Evolutionary conservation across 306 rosid species (phyloP), one percentile per base, ranked within the genome.

Genomic region (Morella rubra): DNA sequence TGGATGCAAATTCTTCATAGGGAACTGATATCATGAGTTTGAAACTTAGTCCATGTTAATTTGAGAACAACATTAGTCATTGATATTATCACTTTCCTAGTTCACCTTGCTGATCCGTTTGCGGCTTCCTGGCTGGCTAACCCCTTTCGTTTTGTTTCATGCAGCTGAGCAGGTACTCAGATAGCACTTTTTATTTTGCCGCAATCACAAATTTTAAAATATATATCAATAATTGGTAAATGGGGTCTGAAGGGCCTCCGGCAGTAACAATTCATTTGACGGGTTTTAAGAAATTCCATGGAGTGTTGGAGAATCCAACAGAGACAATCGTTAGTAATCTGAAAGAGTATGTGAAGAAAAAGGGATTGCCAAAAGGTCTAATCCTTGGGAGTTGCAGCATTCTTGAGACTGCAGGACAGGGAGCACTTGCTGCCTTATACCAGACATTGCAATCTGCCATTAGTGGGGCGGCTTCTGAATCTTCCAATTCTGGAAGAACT

Each of bases 161-260:
- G 83, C 89, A 73, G 76, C 64, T 56, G 22, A 44, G 82, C 77
- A 87, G 96, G 84, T 75, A 69, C 76, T 71, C 66, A 73, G 86
- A 74, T 73, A 81, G 70, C 73, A 69, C 73, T 58, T 83, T 83
- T 40, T 54, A 32, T 54, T 42, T 80, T 73, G 83, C 86, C 78
- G 79, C 88, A 78, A 32, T 64, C 74, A 68, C 53, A 52, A 70
- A 72, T 52, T 75, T 51, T 65, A 70, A 75, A 83, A 8, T 67
- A 53, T 75, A 79, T 82, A 42, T n/a, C 77, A 69, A 60, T 82
- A 80, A 69, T 71, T 71, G 55, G 61, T 58, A 82, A 87, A 95
- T 92, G 98, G 98, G 98, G 76, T 95, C 98, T 45, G 98, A 95
- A 86, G 90, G 92, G 84, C 95, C 98, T 84, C 81, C 90, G 18